A percentile compares a stretch with the other conserved stretches of the same genome.
Conservation (phyloP, 306 rosid genomes). For the Lathyrus oleraceus region DNA sequence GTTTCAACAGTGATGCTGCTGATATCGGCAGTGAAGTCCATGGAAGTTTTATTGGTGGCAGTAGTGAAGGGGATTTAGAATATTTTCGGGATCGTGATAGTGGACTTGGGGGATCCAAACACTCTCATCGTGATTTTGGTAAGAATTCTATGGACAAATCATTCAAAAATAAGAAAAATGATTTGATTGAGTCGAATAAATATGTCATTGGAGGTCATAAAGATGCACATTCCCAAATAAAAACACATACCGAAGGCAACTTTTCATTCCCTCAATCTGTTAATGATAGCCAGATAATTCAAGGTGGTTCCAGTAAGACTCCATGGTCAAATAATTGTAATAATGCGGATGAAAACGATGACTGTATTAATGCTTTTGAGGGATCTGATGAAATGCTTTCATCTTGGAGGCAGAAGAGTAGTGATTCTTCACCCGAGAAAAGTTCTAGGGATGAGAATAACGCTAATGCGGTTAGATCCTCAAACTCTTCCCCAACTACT, state of each 20-base stretch:
- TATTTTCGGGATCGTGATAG: conserved; percentile 66
- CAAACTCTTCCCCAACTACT: conserved; percentile 73
- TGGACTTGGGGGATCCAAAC: conserved; percentile 54
- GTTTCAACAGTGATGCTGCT: conserved; percentile 87
- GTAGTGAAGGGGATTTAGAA: conserved; percentile 84
- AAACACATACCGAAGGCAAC: conserved; percentile 55
- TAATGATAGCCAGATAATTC: conserved; percentile 59
- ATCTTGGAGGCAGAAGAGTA: conserved; percentile 71
- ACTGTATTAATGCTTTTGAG: conserved; percentile 52
- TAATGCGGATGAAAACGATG: conserved; percentile 61
- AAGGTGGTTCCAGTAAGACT: conserved; percentile 63
- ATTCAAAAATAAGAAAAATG: conserved; percentile 52
- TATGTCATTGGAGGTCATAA: conserved; percentile 59
- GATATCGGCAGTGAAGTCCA: conserved; percentile 88
- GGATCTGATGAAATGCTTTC: conserved; percentile 64
- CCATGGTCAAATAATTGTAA: conserved; percentile 61
- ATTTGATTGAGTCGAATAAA: conserved; percentile 61
- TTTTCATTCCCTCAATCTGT: conserved; percentile 85
- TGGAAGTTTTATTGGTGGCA: conserved; percentile 84
- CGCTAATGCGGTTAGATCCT: conserved; percentile 57
- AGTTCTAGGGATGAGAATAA: conserved; percentile 72
- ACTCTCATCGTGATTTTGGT: conserved; percentile 52
- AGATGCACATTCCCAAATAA: conserved; percentile 48
- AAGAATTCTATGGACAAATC: conserved; percentile 52
- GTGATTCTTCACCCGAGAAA: conserved; percentile 77